phyloP scores from a whole-genome alignment of 495 filamentous ascomycete species.

The Tuber melanosporum region DNA sequence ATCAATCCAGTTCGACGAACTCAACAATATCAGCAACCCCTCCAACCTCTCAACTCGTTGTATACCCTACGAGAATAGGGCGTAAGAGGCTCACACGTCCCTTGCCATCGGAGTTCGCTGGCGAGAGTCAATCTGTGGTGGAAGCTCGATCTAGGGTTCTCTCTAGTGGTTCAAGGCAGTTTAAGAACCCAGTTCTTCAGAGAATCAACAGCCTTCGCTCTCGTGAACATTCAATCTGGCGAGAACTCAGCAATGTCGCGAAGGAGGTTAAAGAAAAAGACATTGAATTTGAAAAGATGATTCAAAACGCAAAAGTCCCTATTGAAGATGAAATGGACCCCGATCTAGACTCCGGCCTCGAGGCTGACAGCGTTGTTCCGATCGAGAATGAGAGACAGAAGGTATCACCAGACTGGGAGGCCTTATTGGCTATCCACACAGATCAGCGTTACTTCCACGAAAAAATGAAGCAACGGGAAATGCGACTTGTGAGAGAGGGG shows the following conservation, averaged over 20 bases:
- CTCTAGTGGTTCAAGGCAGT: neutral
- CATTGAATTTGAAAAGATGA: conserved; percentile 13
- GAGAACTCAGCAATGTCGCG: conserved; percentile 21
- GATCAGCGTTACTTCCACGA: neutral
- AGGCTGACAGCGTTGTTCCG: neutral
- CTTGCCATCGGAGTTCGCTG: neutral
- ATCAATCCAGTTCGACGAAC: neutral
- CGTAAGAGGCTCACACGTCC: neutral
- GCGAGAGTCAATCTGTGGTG: neutral
- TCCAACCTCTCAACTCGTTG: neutral
- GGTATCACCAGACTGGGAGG: neutral
- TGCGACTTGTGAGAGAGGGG: neutral
- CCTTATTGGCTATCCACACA: neutral
- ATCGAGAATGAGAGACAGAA: neutral
- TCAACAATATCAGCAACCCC: neutral
- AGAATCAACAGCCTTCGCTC: conserved; percentile 17
- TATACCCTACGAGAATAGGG: neutral
- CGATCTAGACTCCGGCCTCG: neutral
- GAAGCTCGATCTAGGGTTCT: neutral
- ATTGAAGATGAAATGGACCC: neutral
- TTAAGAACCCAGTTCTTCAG: neutral
- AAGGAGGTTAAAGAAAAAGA: conserved; percentile 16
- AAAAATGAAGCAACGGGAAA: conserved; percentile 1
- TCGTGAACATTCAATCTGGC: conserved; percentile 14
- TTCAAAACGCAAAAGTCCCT: conserved; percentile 6